Conservation (phyloP, 1,284 basidiomycete genomes). For the Tremellales sp. region DNA sequence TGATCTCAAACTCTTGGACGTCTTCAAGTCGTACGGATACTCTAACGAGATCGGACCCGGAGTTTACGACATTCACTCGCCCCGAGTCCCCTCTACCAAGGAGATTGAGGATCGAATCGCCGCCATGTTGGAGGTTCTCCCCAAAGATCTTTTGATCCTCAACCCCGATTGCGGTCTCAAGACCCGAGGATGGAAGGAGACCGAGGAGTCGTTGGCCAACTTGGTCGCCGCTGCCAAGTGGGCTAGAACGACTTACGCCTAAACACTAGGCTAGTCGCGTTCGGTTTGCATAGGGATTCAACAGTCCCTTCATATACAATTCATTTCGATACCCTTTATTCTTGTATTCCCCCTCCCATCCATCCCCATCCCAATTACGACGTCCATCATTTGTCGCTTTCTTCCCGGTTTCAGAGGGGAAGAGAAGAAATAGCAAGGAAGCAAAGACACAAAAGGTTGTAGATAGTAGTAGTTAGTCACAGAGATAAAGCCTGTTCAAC, state of each 20-base stretch:
- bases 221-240: slow-evolving; percentile 83
- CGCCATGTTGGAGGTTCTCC: slow-evolving; percentile 75
- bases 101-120: slow-evolving; percentile 94
- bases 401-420: slow-evolving; percentile 7
- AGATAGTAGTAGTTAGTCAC: slow-evolving; percentile 14
- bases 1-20: slow-evolving; percentile 93
- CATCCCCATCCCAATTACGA: neutral
- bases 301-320: slow-evolving; percentile 47
- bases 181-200: slow-evolving; percentile 96
- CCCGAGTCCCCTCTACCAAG: slow-evolving; percentile 88
- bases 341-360: neutral
- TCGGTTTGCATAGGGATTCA: neutral
- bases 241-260: slow-evolving; percentile 77
- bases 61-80: slow-evolving; percentile 99
- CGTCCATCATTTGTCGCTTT: neutral
- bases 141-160: slow-evolving; percentile 66
- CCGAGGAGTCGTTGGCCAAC: slow-evolving; percentile 79
- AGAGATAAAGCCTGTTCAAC: slow-evolving; percentile 50
- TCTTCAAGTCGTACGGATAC: slow-evolving; percentile 95
- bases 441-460: slow-evolving; percentile 7
- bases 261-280: slow-evolving; percentile 48
- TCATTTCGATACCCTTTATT: neutral
- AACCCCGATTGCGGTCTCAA: slow-evolving; percentile 82
- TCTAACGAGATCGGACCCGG: slow-evolving; percentile 98
- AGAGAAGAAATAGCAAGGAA: slow-evolving; percentile 7